Percentiles rank a stretch among this genome's conserved stretches.
phyloP scores from a whole-genome alignment of 2,329 filamentous ascomycete species.

The Penicillium concentricum region DNA sequence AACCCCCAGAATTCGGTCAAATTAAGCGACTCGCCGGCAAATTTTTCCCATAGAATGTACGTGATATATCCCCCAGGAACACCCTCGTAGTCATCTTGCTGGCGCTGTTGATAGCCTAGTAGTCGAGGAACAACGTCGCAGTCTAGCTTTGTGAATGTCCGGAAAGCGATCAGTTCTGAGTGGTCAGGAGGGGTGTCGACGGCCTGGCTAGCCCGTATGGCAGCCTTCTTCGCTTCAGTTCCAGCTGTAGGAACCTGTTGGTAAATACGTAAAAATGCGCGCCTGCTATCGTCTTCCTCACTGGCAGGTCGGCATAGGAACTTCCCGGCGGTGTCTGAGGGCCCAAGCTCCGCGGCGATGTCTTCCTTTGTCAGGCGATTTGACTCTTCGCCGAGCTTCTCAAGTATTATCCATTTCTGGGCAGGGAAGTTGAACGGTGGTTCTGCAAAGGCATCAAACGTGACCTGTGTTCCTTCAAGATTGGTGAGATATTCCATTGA shows the following conservation, averaged over 20 bases:
- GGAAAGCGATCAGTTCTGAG: constrained; percentile 1
- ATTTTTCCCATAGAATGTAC: constrained; percentile 5
- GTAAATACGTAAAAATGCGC: constrained; percentile 5
- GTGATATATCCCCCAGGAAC: constrained; percentile 1
- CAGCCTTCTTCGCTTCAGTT: not conserved
- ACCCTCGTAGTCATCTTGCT: not conserved
- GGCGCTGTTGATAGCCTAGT: constrained; percentile 3
- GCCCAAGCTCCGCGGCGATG: not conserved
- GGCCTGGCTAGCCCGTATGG: not conserved
- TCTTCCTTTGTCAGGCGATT: constrained; percentile 2
- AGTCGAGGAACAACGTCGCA: constrained; percentile 3
- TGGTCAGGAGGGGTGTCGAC: constrained; percentile 1
- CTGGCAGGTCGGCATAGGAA: constrained; percentile 4
- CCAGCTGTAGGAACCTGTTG: constrained; percentile 5
- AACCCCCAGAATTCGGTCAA: constrained; percentile 4
- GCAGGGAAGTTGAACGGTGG: constrained; percentile 6
- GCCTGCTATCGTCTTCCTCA: not conserved
- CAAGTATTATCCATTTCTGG: constrained; percentile 4
- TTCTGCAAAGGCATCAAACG: constrained; percentile 3
- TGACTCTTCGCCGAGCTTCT: not conserved
- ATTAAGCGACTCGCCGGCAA: constrained; percentile 1
- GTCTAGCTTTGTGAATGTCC: not conserved
- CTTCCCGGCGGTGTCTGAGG: not conserved
- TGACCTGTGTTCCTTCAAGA: constrained; percentile 2
- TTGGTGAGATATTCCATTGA: constrained; percentile 5